Conservation (phyloP, 192 early-diverging fungal species). For the Backusella morwellensis region DNA sequence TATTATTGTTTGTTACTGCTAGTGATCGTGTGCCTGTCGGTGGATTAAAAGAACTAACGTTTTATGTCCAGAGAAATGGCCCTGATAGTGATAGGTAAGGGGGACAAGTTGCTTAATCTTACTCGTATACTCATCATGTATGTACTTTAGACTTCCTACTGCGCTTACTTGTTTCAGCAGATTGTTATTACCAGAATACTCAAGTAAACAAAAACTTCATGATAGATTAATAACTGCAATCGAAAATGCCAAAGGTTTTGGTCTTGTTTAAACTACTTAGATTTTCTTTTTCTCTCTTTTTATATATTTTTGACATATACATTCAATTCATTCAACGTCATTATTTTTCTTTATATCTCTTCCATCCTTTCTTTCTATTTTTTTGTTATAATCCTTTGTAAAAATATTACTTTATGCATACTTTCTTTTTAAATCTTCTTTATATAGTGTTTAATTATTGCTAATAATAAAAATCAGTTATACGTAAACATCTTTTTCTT, state of each 20-base stretch:
- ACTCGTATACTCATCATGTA: neutral
- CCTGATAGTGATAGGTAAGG: constrained; percentile 67
- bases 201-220: constrained; percentile 65
- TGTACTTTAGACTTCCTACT: constrained; percentile 63
- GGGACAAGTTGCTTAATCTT: neutral
- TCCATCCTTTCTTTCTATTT: too few species aligned
- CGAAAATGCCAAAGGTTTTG: constrained; percentile 92
- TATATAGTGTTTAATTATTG: neutral
- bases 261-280: constrained; percentile 64
- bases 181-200: constrained; percentile 85
- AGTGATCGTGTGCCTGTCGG: constrained; percentile 85
- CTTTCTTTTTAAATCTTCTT: neutral
- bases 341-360: neutral
- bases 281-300: neutral
- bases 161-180: constrained; percentile 91
- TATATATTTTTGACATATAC: neutral
- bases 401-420: neutral
- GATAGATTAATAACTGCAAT: constrained; percentile 82
- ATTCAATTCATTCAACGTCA: neutral
- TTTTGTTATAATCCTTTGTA: neutral
- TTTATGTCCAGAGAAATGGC: constrained; percentile 96
- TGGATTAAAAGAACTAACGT: constrained; percentile 75
- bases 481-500: neutral
- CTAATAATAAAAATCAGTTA: neutral
- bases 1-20: constrained; percentile 91